phyloP scores from a whole-genome alignment of 2,329 filamentous ascomycete genomes.

The Calonectria honghensis region DNA sequence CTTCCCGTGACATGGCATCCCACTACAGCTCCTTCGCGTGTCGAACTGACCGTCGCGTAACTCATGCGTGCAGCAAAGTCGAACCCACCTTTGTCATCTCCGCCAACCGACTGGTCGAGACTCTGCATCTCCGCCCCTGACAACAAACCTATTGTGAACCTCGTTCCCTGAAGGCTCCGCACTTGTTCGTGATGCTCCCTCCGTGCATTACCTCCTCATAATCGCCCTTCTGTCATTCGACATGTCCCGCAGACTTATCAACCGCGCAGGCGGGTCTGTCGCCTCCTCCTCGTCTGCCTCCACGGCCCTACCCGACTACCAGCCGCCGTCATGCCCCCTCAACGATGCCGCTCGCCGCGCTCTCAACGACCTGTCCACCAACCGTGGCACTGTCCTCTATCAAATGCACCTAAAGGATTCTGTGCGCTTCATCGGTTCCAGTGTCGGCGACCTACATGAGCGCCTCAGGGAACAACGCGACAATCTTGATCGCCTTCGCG shows the following conservation, averaged over 20 bases:
- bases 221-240: slow-evolving; percentile 32
- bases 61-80: neutral
- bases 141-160: neutral
- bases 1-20: slow-evolving; percentile 33
- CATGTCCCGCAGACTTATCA: slow-evolving; percentile 61
- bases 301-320: slow-evolving; percentile 68
- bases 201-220: slow-evolving; percentile 28
- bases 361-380: slow-evolving; percentile 66
- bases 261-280: slow-evolving; percentile 49
- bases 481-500: slow-evolving; percentile 56
- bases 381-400: slow-evolving; percentile 64
- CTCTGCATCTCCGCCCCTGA: neutral
- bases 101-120: slow-evolving; percentile 7
- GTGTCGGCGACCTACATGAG: slow-evolving; percentile 71
- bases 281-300: slow-evolving; percentile 44
- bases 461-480: slow-evolving; percentile 61
- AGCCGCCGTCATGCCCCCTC: slow-evolving; percentile 69
- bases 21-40: slow-evolving; percentile 21
- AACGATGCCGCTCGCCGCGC: slow-evolving; percentile 61
- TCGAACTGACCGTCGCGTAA: slow-evolving; percentile 29
- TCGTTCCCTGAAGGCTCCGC: slow-evolving; percentile 19
- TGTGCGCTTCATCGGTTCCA: slow-evolving; percentile 64
- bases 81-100: slow-evolving; percentile 14
- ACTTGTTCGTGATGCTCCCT: slow-evolving; percentile 37
- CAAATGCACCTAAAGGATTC: slow-evolving; percentile 68